A percentile compares a stretch with the other conserved stretches of the same genome.
These are phyloP conservation scores for Spencermartinsiella ligniputridi DNA, from an alignment of 1,139 yeast species.

Conservation along the genomic window DNA sequence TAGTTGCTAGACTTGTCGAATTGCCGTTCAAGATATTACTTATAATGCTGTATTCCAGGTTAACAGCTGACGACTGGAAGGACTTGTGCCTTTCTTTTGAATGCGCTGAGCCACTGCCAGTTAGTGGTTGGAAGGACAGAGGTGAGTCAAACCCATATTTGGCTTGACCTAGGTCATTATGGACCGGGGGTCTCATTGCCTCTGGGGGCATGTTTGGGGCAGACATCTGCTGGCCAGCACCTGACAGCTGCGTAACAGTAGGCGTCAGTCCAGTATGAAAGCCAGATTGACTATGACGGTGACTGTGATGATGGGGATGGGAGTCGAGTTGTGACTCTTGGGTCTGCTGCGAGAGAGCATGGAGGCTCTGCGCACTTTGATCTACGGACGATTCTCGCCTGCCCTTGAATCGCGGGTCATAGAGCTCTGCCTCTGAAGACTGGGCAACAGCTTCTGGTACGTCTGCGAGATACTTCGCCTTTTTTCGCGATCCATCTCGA, in stretches of 20 bases:
- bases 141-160: background rate
- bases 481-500: conserved; percentile 84
- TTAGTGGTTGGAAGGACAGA: conserved; percentile 3
- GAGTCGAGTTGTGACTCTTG: background rate
- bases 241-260: background rate
- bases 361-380: background rate
- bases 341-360: too few species aligned
- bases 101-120: background rate
- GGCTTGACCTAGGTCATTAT: background rate
- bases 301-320: too few species aligned
- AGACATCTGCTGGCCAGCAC: background rate
- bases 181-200: background rate
- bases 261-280: background rate
- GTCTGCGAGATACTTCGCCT: conserved; percentile 60
- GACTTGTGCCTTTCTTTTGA: conserved; percentile 1
- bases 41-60: conserved; percentile 70
- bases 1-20: conserved; percentile 2
- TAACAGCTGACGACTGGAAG: conserved; percentile 72
- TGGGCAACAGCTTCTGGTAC: conserved; percentile 21
- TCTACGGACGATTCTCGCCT: background rate
- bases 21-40: conserved; percentile 55
- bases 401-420: background rate
- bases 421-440: conserved; percentile 5
- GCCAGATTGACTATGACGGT: too few species aligned
- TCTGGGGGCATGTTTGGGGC: background rate